Evolutionary conservation across 805 yeast genomes (phyloP), one percentile per base, ranked within the genome.

Genomic region (Kuraishia molischiana): DNA sequence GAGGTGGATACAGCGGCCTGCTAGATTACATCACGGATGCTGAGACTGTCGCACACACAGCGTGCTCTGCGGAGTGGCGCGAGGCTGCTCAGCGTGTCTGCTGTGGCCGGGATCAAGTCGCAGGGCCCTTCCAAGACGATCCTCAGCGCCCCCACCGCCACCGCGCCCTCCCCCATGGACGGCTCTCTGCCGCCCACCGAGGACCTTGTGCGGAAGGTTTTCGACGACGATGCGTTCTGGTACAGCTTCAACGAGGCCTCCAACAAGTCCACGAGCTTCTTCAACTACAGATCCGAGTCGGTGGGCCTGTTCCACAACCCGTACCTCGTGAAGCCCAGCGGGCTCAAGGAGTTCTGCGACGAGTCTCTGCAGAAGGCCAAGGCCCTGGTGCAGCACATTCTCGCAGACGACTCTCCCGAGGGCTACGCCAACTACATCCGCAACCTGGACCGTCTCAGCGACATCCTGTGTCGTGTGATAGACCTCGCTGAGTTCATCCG

Each of bases 401-500:
- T 75, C 13, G 51, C 50, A 5, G 72, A 72, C 36, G 61, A 64
- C 18, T 48, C 69, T 2, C 53, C 48, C 1, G 61, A 63, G 8
- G 84, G 73, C 2, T 49, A 69, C 17, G 46, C 49, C 14, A 56
- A 64, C 4, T 85, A 75, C 38, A 72, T 90, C 38, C 53, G 74
- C 32, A 75, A 77, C 37, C 62, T 92, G 44, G 98, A 92, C 53
- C 75, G 86, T 46, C 61, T 92, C 29, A 83, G 95, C 50, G 97
- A 92, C 53, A 73, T 82, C 21, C 59, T 92, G 22, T 92, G 98
- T 54, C 74, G 95, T 40, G 97, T 86, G 4, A 89, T 92, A 30
- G 98, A 92, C 58, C 70, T 90, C 36, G 90, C 95, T 28, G 97
- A 89, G 49, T 90, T 90, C 60, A 76, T 92, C 21, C 65, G 97